Conservation (phyloP, 1,284 basidiomycete species). For the Cutaneotrichosporon sp. region DNA sequence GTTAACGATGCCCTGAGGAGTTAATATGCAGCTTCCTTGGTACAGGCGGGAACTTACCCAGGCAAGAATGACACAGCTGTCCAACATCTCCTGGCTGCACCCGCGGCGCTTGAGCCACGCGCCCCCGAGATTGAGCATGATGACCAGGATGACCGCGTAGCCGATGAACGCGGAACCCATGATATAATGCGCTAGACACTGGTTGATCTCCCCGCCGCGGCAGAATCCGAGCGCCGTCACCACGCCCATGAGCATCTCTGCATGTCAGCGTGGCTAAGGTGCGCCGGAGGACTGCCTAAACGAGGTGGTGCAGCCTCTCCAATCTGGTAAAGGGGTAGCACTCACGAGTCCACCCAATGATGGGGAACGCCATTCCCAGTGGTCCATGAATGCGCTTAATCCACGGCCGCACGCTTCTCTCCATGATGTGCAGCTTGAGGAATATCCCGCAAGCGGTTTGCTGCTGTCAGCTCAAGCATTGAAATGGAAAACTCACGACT, state of each 20-base stretch:
- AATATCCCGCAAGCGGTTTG: conserved; percentile 79
- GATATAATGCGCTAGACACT: conserved; percentile 84
- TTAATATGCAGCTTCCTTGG: background rate
- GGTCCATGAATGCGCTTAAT: conserved; percentile 70
- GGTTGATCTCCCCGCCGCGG: conserved; percentile 63
- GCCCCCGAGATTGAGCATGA: conserved; percentile 76
- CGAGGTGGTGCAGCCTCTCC: too few relatives aligned
- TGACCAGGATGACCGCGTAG: conserved; percentile 77
- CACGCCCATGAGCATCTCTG: conserved; percentile 50
- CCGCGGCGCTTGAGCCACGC: conserved; percentile 62
- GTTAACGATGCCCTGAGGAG: conserved; percentile 59
- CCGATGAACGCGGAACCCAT: conserved; percentile 81
- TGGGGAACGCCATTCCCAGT: conserved; percentile 77
- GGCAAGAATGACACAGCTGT: conserved; percentile 78
- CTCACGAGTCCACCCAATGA: conserved; percentile 83
- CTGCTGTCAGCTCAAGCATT: conserved; percentile 13
- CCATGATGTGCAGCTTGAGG: conserved; percentile 86
- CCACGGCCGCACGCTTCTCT: conserved; percentile 67
- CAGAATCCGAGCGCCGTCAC: conserved; percentile 56
- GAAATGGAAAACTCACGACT: conserved; percentile 28
- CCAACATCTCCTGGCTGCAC: conserved; percentile 76
- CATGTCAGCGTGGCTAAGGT: conserved; percentile 54
- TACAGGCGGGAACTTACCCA: conserved; percentile 59
- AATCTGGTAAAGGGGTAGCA: too few relatives aligned
- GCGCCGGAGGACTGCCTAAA: too few relatives aligned